Evolutionary conservation across 116 monocot genomes (phyloP).

Genomic region (Papilionanthe hybrid): DNA sequence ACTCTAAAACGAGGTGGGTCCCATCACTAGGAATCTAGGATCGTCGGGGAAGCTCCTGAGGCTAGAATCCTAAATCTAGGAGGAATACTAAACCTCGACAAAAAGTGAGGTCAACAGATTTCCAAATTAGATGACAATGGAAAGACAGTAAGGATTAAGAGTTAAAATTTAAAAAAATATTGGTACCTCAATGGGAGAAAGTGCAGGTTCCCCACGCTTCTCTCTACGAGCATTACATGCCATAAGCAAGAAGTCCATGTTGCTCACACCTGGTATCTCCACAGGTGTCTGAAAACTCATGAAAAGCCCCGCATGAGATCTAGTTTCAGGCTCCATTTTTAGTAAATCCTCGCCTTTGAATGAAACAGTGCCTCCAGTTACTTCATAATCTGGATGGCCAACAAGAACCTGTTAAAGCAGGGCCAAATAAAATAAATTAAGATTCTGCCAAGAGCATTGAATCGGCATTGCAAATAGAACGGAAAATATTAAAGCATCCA

Average conservation of each 20-base stretch:
- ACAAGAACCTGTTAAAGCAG: conserved; percentile 71
- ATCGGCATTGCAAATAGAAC: neutral
- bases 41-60: too few relatives aligned
- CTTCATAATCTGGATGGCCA: conserved; percentile 97
- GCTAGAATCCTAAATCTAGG: too few relatives aligned
- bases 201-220: conserved; percentile 53
- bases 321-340: conserved; percentile 87
- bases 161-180: neutral
- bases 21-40: too few relatives aligned
- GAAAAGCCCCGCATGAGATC: conserved; percentile 94
- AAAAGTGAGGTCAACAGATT: too few relatives aligned
- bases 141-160: neutral
- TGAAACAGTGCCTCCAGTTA: conserved; percentile 66
- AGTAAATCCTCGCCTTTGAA: conserved; percentile 93
- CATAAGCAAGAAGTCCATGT: conserved; percentile 96
- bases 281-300: conserved; percentile 96
- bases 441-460: neutral
- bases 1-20: too few relatives aligned
- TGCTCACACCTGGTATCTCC: conserved; percentile 98
- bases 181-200: conserved; percentile 80
- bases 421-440: neutral
- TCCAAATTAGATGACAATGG: neutral
- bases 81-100: too few relatives aligned
- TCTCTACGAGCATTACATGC: conserved; percentile 70
- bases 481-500: neutral